These are phyloP conservation scores for Sicyos edulis DNA, from an alignment of 306 rosid species.

Conservation along the genomic window DNA sequence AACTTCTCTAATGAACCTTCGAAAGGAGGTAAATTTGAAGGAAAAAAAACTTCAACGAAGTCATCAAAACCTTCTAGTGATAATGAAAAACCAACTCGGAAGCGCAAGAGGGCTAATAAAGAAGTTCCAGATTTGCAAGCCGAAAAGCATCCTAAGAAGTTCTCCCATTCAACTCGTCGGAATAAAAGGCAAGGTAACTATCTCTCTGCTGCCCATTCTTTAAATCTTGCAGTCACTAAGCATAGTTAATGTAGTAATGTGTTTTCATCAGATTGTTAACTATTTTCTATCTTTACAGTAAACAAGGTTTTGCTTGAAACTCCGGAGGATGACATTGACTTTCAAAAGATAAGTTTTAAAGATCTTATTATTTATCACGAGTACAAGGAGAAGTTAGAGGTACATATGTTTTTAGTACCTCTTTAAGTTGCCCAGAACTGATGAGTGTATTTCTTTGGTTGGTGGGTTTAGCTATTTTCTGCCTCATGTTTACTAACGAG, in stretches of 20 bases:
- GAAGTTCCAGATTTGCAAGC: constrained; percentile 34
- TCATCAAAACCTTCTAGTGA: constrained; percentile 44
- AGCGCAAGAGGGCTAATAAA: constrained; percentile 37
- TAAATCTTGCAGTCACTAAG: not conserved
- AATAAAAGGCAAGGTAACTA: constrained; percentile 58
- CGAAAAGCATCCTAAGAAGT: constrained; percentile 50
- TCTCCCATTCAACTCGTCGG: constrained; percentile 67
- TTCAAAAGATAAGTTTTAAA: constrained; percentile 40
- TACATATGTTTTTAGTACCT: constrained; percentile 27
- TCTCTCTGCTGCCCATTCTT: constrained; percentile 6
- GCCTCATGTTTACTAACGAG: constrained; percentile 1
- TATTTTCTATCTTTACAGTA: constrained; percentile 40
- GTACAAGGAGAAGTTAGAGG: constrained; percentile 59
- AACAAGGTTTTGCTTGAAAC: constrained; percentile 67
- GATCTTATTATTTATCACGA: constrained; percentile 70
- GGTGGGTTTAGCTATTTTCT: not conserved
- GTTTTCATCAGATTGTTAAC: constrained; percentile 20
- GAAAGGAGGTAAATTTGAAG: constrained; percentile 32
- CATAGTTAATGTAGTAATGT: not conserved
- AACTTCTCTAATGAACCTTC: constrained; percentile 30
- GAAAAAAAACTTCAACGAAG: constrained; percentile 36
- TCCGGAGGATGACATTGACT: constrained; percentile 71
- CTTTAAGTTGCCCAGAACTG: constrained; percentile 8
- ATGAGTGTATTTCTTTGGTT: not conserved
- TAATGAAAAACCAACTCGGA: constrained; percentile 44